These are phyloP conservation scores for Penicillium waksmanii DNA, from an alignment of 495 filamentous ascomycete species.

Conservation along the genomic window DNA sequence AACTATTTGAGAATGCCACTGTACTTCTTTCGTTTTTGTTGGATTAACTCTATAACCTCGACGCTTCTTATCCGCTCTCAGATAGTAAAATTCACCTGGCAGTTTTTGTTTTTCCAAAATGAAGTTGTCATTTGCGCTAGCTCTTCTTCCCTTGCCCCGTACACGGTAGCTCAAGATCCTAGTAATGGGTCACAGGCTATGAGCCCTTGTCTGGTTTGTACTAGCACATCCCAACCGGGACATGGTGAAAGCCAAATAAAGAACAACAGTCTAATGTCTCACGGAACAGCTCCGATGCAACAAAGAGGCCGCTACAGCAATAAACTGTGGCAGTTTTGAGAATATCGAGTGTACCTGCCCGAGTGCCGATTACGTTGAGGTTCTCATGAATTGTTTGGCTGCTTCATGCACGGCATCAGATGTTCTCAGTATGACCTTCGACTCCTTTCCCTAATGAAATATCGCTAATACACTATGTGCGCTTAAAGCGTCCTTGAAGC, in stretches of 20 bases:
- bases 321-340: background rate
- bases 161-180: background rate
- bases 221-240: background rate
- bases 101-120: background rate
- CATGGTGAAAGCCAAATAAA: background rate
- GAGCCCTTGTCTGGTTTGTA: constrained; percentile 2
- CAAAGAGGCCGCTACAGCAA: background rate
- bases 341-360: constrained; percentile 1
- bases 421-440: background rate
- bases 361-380: constrained; percentile 2
- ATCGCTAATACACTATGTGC: background rate
- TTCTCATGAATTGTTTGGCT: constrained; percentile 6
- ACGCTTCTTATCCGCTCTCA: too few relatives aligned
- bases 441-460: background rate
- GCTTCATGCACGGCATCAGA: background rate
- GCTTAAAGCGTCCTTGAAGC: background rate
- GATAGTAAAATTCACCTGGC: too few relatives aligned
- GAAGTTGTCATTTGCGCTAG: background rate
- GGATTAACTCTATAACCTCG: too few relatives aligned
- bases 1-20: too few relatives aligned
- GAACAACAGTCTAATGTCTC: background rate
- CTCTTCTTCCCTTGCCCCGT: background rate
- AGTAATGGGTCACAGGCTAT: background rate
- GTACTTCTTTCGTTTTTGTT: too few relatives aligned
- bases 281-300: background rate